These are phyloP conservation scores for Clarireedia paspali DNA, from an alignment of 2,329 filamentous ascomycete genomes.

Conservation along the genomic window DNA sequence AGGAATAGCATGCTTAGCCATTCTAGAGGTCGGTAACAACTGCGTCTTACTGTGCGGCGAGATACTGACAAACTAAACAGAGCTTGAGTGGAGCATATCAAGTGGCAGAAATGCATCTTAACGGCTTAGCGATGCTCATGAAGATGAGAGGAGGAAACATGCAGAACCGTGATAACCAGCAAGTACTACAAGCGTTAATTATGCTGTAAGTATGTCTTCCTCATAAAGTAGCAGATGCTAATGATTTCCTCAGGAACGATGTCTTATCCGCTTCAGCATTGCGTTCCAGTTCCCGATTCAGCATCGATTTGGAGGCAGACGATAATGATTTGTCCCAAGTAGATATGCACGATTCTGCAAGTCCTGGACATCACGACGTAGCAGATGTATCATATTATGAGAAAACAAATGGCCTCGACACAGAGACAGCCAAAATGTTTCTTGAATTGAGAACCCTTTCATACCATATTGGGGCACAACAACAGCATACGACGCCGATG, in stretches of 20 bases:
- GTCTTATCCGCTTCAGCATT: background rate
- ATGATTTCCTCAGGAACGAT: background rate
- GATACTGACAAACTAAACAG: background rate
- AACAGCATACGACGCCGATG: background rate
- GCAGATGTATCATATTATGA: background rate
- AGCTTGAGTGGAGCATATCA: background rate
- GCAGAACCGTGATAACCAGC: background rate
- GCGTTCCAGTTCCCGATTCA: background rate
- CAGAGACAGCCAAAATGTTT: slow-evolving; percentile 2
- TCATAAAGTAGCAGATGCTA: background rate
- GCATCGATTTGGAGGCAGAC: background rate
- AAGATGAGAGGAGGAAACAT: background rate
- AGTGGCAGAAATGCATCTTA: background rate
- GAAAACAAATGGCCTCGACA: background rate
- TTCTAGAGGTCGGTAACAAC: slow-evolving; percentile 7
- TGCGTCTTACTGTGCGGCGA: background rate
- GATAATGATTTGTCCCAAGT: background rate
- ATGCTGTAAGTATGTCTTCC: background rate
- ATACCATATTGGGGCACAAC: background rate
- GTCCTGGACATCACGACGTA: background rate
- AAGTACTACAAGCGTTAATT: background rate
- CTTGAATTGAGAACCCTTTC: background rate
- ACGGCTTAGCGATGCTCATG: background rate
- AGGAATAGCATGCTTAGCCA: slow-evolving; percentile 4
- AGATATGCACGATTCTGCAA: background rate